A percentile compares a stretch with the other conserved stretches of the same genome.
Evolutionary conservation across 139 green algal species (phyloP).

Genomic region (Chlorella ohadii): DNA sequence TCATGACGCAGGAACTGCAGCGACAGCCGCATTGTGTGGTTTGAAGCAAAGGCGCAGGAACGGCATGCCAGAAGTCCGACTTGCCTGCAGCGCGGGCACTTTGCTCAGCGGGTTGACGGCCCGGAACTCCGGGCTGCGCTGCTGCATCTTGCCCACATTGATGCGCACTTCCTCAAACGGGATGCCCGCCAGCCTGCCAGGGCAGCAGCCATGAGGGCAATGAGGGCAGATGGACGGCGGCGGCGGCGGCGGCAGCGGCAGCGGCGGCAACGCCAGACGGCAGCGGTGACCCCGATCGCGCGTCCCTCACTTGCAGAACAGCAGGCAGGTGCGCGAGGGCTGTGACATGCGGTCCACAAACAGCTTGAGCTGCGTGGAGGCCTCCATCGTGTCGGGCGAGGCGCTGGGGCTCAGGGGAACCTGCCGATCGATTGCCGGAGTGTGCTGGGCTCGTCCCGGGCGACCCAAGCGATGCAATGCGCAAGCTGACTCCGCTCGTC

Average conservation of each 20-base stretch:
- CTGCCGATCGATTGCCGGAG: too few species aligned
- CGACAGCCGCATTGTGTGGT: too few species aligned
- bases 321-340: background rate
- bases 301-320: slow-evolving; percentile 10
- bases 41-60: too few species aligned
- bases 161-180: slow-evolving; percentile 28
- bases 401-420: too few species aligned
- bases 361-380: background rate
- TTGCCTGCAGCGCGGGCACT: slow-evolving; percentile 17
- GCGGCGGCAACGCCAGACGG: too few species aligned
- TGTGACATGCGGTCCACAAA: slow-evolving; percentile 20
- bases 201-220: background rate
- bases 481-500: too few species aligned
- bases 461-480: too few species aligned
- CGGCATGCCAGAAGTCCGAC: too few species aligned
- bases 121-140: background rate
- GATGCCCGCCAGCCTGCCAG: background rate
- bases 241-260: background rate
- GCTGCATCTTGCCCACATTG: background rate
- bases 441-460: too few species aligned
- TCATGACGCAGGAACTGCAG: too few species aligned
- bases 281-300: background rate
- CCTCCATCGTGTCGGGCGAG: too few species aligned
- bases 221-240: background rate
- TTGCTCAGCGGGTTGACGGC: slow-evolving; percentile 34